Base-by-base conservation (phyloP, 2,329 filamentous ascomycete genomes). In the Teratosphaeria gauchensis region DNA sequence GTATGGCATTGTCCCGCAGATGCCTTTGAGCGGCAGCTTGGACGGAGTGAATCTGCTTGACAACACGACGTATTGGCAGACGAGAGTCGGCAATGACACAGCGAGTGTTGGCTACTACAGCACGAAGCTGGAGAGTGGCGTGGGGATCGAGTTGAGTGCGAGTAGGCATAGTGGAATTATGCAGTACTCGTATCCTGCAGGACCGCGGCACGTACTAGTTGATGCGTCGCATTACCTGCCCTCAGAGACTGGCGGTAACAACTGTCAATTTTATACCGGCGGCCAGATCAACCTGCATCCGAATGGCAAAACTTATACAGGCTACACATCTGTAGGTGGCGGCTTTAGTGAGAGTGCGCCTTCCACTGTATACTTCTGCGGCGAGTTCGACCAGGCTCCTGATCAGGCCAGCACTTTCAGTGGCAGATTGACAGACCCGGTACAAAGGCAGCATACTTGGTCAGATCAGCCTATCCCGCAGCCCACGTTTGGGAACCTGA, bases 171-270 rank as follows among this genome's bases (percentile, higher is more conserved):
- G 81, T 0, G 84, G 83, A 0, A 71, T 87, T n/a, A 82, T 82
- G 65, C 76, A 80, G 59, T 88, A 88, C 63, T 77, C 72, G 0
- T 88, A 86, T 58, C 81, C 84, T 0, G 62, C 67, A 68, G 1
- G 69, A 73, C 9, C 75, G 75, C 16, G n/a, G n/a, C 75, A 83
- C 59, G 65, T 87, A 8, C 74, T 87, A 46, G 80, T 84, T 19
- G 84, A 87, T 65, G 80, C 86, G 12, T 85, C 82, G 1, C 84
- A 87, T 69, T 86, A 59, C 76, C 80, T 52, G 82, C 83, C 8
- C 81, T 78, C 60, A 75, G 82, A 51, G 78, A 81, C 66, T 78
- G 81, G 1, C 69, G 64, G 63, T 6, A 60, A 57, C 16, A 83
- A 59, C 35, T 60, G 79, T 19, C 84, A 87, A 68, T 76, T 76